Conservation (phyloP, 805 yeast genomes). For the Ogataea nonfermentans region DNA sequence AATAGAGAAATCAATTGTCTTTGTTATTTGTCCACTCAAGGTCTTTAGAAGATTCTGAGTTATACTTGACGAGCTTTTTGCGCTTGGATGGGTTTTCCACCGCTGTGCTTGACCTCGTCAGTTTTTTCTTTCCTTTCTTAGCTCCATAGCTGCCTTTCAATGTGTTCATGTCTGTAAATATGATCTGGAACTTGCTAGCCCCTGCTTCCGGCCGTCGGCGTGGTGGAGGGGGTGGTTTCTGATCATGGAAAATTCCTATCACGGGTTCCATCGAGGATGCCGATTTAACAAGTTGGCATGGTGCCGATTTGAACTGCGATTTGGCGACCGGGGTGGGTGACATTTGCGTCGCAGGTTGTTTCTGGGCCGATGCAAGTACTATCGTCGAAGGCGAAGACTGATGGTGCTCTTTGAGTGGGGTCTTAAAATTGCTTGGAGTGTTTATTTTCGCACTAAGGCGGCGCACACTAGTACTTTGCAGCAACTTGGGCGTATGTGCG, state of each 20-base stretch:
- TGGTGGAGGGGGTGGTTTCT: conserved; percentile 14
- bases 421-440: conserved; percentile 23
- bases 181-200: conserved; percentile 46
- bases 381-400: conserved; percentile 38
- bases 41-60: conserved; percentile 16
- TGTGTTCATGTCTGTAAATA: conserved; percentile 41
- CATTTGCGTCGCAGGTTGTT: conserved; percentile 22
- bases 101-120: conserved; percentile 21
- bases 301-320: conserved; percentile 24
- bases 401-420: conserved; percentile 23
- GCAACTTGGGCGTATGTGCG: conserved; percentile 21
- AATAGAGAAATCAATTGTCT: conserved; percentile 13
- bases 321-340: conserved; percentile 37
- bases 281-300: conserved; percentile 28
- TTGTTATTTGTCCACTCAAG: conserved; percentile 4
- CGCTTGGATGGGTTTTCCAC: conserved; percentile 12
- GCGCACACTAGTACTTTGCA: conserved; percentile 21
- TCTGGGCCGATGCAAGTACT: conserved; percentile 26
- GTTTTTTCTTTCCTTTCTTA: conserved; percentile 15
- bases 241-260: conserved; percentile 33
- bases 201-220: conserved; percentile 16
- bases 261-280: conserved; percentile 32
- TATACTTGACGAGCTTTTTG: conserved; percentile 14
- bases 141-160: conserved; percentile 23
- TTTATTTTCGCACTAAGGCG: conserved; percentile 13